Base-by-base conservation (phyloP, 345 rosid genomes). In the Boechera divaricarpa region DNA sequence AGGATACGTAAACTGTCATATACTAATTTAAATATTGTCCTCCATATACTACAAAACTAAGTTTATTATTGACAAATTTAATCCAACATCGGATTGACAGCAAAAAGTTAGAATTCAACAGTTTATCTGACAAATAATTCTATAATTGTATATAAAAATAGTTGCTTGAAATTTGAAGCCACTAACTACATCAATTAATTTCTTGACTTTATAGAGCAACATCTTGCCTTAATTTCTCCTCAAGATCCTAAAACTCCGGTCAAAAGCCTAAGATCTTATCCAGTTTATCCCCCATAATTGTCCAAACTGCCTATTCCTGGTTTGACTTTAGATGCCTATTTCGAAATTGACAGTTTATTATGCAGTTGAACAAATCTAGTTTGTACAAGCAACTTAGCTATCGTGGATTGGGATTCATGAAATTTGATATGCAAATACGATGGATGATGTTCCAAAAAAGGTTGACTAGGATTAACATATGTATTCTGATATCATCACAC, bases 251-350 rank as follows among this genome's bases (percentile, higher is more conserved):
- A 42, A 42, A 11, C n/a, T 3, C 13, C 6, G 6, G 3, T 8
- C 11, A 38, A 2, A 38, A 38, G 41, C 11, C 41, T 38, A 9
- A 8, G 41, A 42, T 35, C 49, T 42, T 13, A 26, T 59, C 75
- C 36, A 24, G 21, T 47, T 57, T 18, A 60, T 21, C 67, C 55
- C 45, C 67, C 48, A 47, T 47, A 58, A 59, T 59, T 45, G 42
- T 56, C 10, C 35, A 54, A 9, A 18, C 41, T 9, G 7, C 44
- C 32, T 5, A 26, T 41, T 29, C 1, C 1, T 45, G 1, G 44
- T 28, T 69, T 41, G 41, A 55, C 21, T 54, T 26, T 54, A 26
- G 36, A 36, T 26, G 11, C n/a, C 2, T 24, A 16, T 15, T 5
- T 36, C 21, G 16, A 39, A 35, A 8, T 38, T 24, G 49, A 49